Evolutionary conservation across 2,329 filamentous ascomycete species (phyloP).

Genomic region (Massarina eburnea): DNA sequence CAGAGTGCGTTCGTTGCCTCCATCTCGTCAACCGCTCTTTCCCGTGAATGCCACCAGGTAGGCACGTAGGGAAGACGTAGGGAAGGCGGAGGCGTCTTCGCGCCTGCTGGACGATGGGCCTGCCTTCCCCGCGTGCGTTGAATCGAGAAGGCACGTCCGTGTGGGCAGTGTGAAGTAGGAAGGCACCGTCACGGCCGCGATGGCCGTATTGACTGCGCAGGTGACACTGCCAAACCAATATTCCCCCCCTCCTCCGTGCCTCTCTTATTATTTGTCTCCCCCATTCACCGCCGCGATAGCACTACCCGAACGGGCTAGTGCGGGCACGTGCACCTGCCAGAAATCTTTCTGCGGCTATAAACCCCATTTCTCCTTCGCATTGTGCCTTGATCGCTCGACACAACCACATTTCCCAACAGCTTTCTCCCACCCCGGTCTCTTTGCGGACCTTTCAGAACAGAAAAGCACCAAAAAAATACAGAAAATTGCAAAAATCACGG

Average conservation of each 20-base stretch:
- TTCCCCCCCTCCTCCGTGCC: not conserved
- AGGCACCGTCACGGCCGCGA: too few relatives aligned
- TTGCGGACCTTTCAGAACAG: constrained; percentile 38
- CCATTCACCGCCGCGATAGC: constrained; percentile 24
- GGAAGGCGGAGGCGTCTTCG: not conserved
- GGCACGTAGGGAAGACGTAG: not conserved
- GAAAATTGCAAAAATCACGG: constrained; percentile 41
- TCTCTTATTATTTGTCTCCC: not conserved
- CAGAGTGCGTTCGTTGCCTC: not conserved
- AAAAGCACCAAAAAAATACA: constrained; percentile 45
- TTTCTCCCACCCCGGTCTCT: constrained; percentile 32
- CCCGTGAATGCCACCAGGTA: too few relatives aligned
- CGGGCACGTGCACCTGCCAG: constrained; percentile 22
- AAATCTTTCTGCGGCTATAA: constrained; percentile 24
- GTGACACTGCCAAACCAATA: not conserved
- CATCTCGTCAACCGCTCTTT: too few relatives aligned
- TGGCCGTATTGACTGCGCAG: not conserved
- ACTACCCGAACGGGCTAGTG: constrained; percentile 13
- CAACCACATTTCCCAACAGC: constrained; percentile 20
- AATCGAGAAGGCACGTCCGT: not conserved
- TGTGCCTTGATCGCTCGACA: constrained; percentile 22
- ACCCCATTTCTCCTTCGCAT: constrained; percentile 15
- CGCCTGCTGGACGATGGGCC: not conserved
- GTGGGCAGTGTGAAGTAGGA: too few relatives aligned
- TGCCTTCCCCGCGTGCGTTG: not conserved